These are phyloP conservation scores for Coleophoma crateriformis DNA, from an alignment of 2,329 filamentous ascomycete genomes.

Conservation along the genomic window DNA sequence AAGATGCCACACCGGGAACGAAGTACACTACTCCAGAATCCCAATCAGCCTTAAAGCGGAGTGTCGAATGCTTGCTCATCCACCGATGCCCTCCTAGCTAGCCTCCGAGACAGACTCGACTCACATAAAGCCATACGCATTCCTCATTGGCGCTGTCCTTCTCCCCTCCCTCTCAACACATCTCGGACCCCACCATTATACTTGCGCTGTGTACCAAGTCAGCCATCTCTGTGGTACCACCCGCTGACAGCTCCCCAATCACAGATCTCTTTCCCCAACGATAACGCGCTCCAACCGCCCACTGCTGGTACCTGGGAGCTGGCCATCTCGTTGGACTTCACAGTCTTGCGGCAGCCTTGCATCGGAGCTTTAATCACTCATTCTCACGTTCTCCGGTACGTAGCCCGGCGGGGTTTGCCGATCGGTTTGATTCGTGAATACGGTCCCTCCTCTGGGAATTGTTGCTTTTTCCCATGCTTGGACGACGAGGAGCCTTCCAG, in stretches of 20 bases:
- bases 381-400: slow-evolving; percentile 18
- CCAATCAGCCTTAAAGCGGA: slow-evolving; percentile 28
- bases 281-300: slow-evolving; percentile 23
- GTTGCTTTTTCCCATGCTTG: slow-evolving; percentile 8
- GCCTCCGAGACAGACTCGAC: slow-evolving; percentile 10
- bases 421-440: slow-evolving; percentile 14
- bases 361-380: slow-evolving; percentile 22
- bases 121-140: slow-evolving; percentile 14
- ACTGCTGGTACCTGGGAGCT: slow-evolving; percentile 17
- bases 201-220: slow-evolving; percentile 9
- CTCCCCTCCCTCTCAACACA: slow-evolving; percentile 1
- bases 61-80: slow-evolving; percentile 20
- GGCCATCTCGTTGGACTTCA: not conserved
- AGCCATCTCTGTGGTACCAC: slow-evolving; percentile 14
- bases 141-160: slow-evolving; percentile 14
- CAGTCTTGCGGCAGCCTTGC: slow-evolving; percentile 12
- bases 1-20: slow-evolving; percentile 13
- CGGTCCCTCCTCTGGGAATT: slow-evolving; percentile 6
- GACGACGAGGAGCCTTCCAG: slow-evolving; percentile 7
- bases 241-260: slow-evolving; percentile 22
- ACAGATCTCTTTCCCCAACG: slow-evolving; percentile 17
- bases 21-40: slow-evolving; percentile 23
- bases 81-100: slow-evolving; percentile 19
- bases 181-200: slow-evolving; percentile 6
- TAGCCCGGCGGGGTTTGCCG: slow-evolving; percentile 18